Percentiles rank a stretch among this genome's conserved stretches.
These are phyloP conservation scores for Clavaria fumosa DNA, from an alignment of 768 basidiomycete genomes.

Conservation along the genomic window DNA sequence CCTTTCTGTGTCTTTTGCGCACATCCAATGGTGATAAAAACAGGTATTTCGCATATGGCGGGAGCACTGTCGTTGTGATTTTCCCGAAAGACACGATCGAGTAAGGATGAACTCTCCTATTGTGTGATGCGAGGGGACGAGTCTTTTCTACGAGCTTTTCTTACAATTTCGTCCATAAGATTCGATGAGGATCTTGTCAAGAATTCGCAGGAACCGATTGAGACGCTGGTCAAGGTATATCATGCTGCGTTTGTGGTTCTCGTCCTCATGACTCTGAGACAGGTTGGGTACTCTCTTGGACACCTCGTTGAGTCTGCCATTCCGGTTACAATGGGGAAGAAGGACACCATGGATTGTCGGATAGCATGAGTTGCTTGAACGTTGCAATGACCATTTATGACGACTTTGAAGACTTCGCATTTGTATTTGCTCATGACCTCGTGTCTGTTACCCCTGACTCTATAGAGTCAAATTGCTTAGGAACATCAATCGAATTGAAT, in stretches of 20 bases:
- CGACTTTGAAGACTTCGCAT: too few species aligned
- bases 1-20: background rate
- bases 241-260: background rate
- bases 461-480: too few species aligned
- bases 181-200: slow-evolving; percentile 48
- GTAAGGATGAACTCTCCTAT: slow-evolving; percentile 17
- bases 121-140: background rate
- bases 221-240: slow-evolving; percentile 48
- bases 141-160: background rate
- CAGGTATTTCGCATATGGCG: slow-evolving; percentile 55
- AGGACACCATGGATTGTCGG: too few species aligned
- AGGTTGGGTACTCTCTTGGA: slow-evolving; percentile 25
- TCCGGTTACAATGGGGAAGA: too few species aligned
- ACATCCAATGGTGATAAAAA: background rate
- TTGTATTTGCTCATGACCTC: too few species aligned
- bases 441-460: too few species aligned
- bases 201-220: slow-evolving; percentile 40
- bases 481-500: too few species aligned
- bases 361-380: too few species aligned
- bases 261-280: background rate
- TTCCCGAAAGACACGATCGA: slow-evolving; percentile 38
- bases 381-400: too few species aligned
- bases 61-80: slow-evolving; percentile 51
- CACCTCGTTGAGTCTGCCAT: too few species aligned
- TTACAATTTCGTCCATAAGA: slow-evolving; percentile 17